These are phyloP conservation scores for Sporothrix protearum DNA, from an alignment of 2,329 filamentous ascomycete species.

Conservation along the genomic window DNA sequence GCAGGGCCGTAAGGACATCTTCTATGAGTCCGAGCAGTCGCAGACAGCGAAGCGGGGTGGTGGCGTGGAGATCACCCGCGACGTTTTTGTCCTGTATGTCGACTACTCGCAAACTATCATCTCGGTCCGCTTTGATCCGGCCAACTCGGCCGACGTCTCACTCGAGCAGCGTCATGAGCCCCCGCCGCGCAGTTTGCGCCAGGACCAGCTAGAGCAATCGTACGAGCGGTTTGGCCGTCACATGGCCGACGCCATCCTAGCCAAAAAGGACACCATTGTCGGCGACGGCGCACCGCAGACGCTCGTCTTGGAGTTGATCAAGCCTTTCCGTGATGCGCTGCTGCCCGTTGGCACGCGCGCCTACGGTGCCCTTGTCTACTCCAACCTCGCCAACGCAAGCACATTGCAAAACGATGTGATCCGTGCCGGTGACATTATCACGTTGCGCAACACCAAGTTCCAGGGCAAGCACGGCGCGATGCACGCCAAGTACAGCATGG, in stretches of 20 bases:
- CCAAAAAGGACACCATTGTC: conserved; percentile 74
- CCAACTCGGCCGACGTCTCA: conserved; percentile 66
- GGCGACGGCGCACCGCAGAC: conserved; percentile 78
- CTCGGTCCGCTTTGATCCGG: conserved; percentile 71
- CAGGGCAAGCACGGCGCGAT: conserved; percentile 93
- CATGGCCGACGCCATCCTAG: conserved; percentile 66
- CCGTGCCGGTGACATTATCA: conserved; percentile 83
- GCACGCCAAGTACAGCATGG: conserved; percentile 87
- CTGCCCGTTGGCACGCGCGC: conserved; percentile 80
- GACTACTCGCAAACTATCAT: conserved; percentile 96
- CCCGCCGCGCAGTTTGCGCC: conserved; percentile 75
- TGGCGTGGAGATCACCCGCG: conserved; percentile 68
- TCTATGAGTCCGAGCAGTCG: conserved; percentile 77
- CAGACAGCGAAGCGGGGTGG: conserved; percentile 65
- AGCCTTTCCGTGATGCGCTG: conserved; percentile 68
- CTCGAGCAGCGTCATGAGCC: conserved; percentile 84
- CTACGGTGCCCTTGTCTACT: conserved; percentile 89
- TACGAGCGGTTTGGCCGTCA: conserved; percentile 77
- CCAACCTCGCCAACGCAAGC: conserved; percentile 90
- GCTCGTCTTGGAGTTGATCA: conserved; percentile 75
- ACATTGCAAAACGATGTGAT: conserved; percentile 91
- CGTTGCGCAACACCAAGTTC: conserved; percentile 87
- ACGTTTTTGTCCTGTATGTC: conserved; percentile 83
- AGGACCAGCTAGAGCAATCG: conserved; percentile 87
- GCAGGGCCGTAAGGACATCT: conserved; percentile 77